Conservation (phyloP, 164 flowering plant species). For the Aristolochia contorta region DNA sequence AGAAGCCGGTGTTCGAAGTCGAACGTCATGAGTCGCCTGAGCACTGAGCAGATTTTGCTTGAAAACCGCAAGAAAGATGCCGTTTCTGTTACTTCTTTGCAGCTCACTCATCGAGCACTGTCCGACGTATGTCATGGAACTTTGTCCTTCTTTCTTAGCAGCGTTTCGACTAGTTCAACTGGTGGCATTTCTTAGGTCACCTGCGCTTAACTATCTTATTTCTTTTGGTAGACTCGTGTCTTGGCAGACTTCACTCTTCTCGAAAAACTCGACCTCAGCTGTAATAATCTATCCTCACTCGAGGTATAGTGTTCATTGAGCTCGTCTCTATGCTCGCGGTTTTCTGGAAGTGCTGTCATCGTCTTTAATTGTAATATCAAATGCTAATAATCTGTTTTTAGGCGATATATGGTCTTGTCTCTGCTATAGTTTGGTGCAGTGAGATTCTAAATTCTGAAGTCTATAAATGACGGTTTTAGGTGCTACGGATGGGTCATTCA, state of each 20-base stretch:
- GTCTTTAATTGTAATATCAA: too few relatives aligned
- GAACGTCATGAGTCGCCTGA: slow-evolving; percentile 37
- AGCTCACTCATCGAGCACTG: slow-evolving; percentile 62
- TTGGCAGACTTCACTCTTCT: slow-evolving; percentile 54
- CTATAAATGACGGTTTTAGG: too few relatives aligned
- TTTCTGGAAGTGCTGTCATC: too few relatives aligned
- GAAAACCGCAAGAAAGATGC: slow-evolving; percentile 40
- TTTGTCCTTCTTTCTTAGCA: not conserved
- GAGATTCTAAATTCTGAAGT: too few relatives aligned
- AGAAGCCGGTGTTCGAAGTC: not conserved
- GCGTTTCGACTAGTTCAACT: not conserved
- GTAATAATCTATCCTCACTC: slow-evolving; percentile 63
- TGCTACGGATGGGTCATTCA: too few relatives aligned
- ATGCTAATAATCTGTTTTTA: too few relatives aligned
- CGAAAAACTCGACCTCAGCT: slow-evolving; percentile 68
- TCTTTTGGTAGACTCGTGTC: not conserved
- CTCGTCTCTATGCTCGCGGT: not conserved
- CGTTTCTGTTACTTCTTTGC: slow-evolving; percentile 29
- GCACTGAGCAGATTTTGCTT: slow-evolving; percentile 34
- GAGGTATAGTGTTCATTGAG: slow-evolving; percentile 27
- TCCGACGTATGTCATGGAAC: slow-evolving; percentile 35
- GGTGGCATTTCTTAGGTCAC: not conserved
- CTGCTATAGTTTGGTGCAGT: too few relatives aligned
- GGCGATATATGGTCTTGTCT: too few relatives aligned
- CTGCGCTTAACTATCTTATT: not conserved